phyloP scores from a whole-genome alignment of 2,329 filamentous ascomycete species.

The Pestalotiopsis sp. region DNA sequence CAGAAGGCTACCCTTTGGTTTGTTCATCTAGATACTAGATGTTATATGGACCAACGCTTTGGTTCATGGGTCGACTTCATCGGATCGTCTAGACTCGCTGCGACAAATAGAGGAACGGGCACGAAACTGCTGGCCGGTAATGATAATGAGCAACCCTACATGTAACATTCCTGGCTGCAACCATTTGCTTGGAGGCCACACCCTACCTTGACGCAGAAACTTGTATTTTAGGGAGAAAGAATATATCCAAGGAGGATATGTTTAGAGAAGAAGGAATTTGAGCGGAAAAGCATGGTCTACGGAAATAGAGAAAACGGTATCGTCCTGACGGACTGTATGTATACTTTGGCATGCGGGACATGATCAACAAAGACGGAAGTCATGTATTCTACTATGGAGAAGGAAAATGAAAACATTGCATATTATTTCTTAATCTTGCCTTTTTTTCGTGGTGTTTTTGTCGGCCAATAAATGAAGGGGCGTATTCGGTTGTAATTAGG shows the following conservation, averaged over 20 bases:
- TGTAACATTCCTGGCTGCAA: neutral
- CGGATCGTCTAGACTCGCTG: neutral
- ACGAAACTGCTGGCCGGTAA: slow-evolving; percentile 9
- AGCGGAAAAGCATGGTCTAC: neutral
- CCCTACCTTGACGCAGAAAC: neutral
- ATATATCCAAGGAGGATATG: too few species aligned
- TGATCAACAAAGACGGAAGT: neutral
- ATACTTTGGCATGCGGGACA: neutral
- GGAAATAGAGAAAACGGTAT: neutral
- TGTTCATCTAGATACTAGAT: neutral
- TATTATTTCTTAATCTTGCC: neutral
- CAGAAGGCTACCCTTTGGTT: neutral
- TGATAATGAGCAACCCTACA: slow-evolving; percentile 2
- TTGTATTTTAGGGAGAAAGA: neutral
- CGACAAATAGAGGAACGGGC: neutral
- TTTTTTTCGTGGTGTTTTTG: too few species aligned
- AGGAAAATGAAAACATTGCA: neutral
- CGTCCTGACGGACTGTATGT: neutral
- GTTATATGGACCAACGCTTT: neutral
- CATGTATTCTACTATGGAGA: neutral
- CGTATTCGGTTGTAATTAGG: too few species aligned
- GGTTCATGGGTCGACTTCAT: neutral
- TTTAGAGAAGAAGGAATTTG: neutral
- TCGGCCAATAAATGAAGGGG: too few species aligned
- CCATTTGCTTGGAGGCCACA: neutral